Evolutionary conservation across 495 filamentous ascomycete species (phyloP).

Genomic region (Xylaria sp.): DNA sequence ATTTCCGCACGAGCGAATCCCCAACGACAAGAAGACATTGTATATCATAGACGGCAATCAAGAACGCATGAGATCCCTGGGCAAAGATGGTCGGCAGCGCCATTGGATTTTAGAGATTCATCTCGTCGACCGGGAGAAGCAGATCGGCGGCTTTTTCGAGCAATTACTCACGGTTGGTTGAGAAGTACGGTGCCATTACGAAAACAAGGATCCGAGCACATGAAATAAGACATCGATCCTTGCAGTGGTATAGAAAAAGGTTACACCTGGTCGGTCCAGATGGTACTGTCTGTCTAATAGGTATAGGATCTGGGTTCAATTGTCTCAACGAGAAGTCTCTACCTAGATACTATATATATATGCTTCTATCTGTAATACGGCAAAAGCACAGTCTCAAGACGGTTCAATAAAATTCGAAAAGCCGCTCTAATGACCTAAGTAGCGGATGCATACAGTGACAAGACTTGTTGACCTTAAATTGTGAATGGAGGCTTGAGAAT

Average conservation of each 20-base stretch:
- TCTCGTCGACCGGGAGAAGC: slow-evolving; percentile 47
- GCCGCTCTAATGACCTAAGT: not conserved
- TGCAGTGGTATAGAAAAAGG: not conserved
- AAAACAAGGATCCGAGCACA: not conserved
- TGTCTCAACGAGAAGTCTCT: too few species aligned
- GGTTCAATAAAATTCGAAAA: not conserved
- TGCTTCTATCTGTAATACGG: not conserved
- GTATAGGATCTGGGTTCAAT: too few species aligned
- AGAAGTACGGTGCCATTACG: not conserved
- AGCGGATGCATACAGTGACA: not conserved
- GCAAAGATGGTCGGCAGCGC: slow-evolving; percentile 49
- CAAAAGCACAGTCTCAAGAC: not conserved
- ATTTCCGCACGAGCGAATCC: slow-evolving; percentile 57
- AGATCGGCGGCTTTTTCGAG: slow-evolving; percentile 53
- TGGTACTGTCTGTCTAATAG: not conserved
- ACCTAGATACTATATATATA: too few species aligned
- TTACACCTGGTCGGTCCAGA: not conserved
- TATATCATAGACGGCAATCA: slow-evolving; percentile 54
- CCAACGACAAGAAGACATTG: slow-evolving; percentile 49
- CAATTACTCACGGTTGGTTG: slow-evolving; percentile 51
- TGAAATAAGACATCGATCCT: not conserved
- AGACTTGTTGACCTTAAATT: too few species aligned
- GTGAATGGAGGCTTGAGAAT: not conserved
- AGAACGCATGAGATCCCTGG: slow-evolving; percentile 44
- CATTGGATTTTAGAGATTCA: slow-evolving; percentile 63